A percentile compares a stretch with the other conserved stretches of the same genome.
Conservation (phyloP, 352 stramenopile genomes). For the Phytophthora citrophthora region DNA sequence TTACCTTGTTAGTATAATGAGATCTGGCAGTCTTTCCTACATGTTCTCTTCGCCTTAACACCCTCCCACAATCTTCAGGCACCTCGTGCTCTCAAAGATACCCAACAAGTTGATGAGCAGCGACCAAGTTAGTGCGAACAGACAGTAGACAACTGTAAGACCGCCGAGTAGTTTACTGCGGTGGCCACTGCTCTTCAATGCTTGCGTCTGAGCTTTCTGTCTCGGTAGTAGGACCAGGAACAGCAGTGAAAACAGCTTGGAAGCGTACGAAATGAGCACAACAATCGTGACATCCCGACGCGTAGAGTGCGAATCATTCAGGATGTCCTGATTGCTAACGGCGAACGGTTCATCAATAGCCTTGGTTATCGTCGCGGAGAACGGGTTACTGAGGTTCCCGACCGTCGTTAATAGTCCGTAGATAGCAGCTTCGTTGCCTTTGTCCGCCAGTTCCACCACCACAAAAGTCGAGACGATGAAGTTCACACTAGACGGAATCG, state of each 20-base stretch:
- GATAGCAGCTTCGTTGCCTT: conserved; percentile 52
- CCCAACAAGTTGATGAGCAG: conserved; percentile 46
- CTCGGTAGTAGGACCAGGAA: conserved; percentile 51
- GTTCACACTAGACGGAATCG: conserved; percentile 36
- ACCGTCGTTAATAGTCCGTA: conserved; percentile 53
- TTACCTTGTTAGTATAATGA: too few relatives aligned
- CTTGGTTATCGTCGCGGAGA: conserved; percentile 46
- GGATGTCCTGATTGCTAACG: conserved; percentile 42
- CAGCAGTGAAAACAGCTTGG: conserved; percentile 36
- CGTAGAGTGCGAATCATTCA: conserved; percentile 36
- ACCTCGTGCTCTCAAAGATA: conserved; percentile 46
- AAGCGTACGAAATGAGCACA: conserved; percentile 45
- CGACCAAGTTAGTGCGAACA: conserved; percentile 47
- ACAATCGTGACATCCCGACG: conserved; percentile 45
- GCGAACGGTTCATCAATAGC: conserved; percentile 39
- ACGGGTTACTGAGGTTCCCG: conserved; percentile 46
- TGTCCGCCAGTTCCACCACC: conserved; percentile 52
- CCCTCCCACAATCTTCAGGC: conserved; percentile 41
- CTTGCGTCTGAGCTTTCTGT: conserved; percentile 43
- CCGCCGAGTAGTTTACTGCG: conserved; percentile 32
- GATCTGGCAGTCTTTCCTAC: too few relatives aligned
- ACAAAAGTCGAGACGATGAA: conserved; percentile 54
- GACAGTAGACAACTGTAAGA: conserved; percentile 38
- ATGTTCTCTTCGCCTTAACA: conserved; percentile 20
- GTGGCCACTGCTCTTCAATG: conserved; percentile 23